Base-by-base conservation (phyloP, 2,329 filamentous ascomycete genomes). In the Paramyrothecium roridum region DNA sequence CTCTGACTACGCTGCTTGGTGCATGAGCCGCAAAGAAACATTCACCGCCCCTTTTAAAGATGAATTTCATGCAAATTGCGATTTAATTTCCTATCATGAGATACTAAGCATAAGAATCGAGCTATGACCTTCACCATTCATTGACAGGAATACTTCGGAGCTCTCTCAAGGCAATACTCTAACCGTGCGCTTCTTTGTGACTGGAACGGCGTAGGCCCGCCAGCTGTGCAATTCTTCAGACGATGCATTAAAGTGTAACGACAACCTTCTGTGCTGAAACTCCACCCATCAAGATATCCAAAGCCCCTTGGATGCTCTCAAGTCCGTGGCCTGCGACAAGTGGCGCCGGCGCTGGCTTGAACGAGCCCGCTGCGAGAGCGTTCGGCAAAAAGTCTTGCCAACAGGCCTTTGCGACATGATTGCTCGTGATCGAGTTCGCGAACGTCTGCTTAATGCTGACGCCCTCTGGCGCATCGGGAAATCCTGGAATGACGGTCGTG, bases 221-320 rank as follows among this genome's bases (percentile, higher is more conserved):
- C 26, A 30, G 10, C 26, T 10, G 26, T 30, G 26, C 26, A 30
- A 10, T 10, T 30, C 26, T 30, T 30, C 26, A 30, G 26, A 30
- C 26, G 10, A 30, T 10, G 10, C 10, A 6, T 50, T 33, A 51
- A 16, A 51, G 17, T 13, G 49, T 52, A 45, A 75, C 64, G 3
- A 76, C 71, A 40, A 76, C 52, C 57, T 76, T 76, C 52, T 67
- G 65, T 1, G 67, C 72, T 53, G 72, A 75, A 3, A 76, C 67
- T 3, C 67, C 67, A 11, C 64, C 63, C 30, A 61, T 64, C 6
- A 61, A 66, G 48, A 60, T 58, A 43, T 71, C 65, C 12, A 71
- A 48, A 3, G 66, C 70, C 12, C 56, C 52, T 55, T 72, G 69
- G 8, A 72, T 53, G 3, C 56, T 50, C 20, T 69, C 67, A 10